phyloP scores from a whole-genome alignment of 2,329 filamentous ascomycete species.

The Orbilia quercus region DNA sequence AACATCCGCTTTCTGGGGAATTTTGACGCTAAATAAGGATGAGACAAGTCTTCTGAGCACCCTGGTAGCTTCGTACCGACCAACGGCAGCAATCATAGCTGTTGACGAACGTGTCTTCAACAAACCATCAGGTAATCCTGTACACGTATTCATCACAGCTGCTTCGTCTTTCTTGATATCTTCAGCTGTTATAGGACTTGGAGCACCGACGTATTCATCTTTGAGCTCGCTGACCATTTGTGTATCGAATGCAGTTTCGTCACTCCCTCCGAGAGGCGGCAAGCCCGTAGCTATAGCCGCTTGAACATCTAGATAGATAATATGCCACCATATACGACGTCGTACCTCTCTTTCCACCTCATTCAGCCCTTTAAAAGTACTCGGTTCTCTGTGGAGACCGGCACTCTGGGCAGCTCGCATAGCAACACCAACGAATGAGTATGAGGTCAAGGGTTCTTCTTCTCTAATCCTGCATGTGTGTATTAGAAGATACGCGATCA shows the following conservation, averaged over 20 bases:
- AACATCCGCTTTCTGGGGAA: slow-evolving; percentile 57
- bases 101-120: slow-evolving; percentile 52
- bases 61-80: slow-evolving; percentile 58
- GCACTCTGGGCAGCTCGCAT: slow-evolving; percentile 60
- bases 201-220: slow-evolving; percentile 59
- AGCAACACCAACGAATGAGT: slow-evolving; percentile 59
- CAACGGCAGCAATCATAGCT: slow-evolving; percentile 60
- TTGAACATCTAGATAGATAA: slow-evolving; percentile 60
- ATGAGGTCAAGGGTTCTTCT: slow-evolving; percentile 59
- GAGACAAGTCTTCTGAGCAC: slow-evolving; percentile 58
- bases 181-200: slow-evolving; percentile 34
- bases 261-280: slow-evolving; percentile 59
- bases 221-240: slow-evolving; percentile 59
- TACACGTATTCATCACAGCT: slow-evolving; percentile 42
- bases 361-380: slow-evolving; percentile 56
- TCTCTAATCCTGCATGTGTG: slow-evolving; percentile 60
- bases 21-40: slow-evolving; percentile 58
- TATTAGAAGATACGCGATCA: slow-evolving; percentile 59
- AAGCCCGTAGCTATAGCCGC: slow-evolving; percentile 60
- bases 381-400: slow-evolving; percentile 63
- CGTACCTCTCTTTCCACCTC: slow-evolving; percentile 61
- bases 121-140: slow-evolving; percentile 48
- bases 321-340: slow-evolving; percentile 61
- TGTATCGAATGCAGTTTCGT: slow-evolving; percentile 59
- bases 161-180: slow-evolving; percentile 49